A percentile compares a stretch with the other conserved stretches of the same genome.
phyloP scores from a whole-genome alignment of 345 rosid species.

The Eucalyptus lansdowneana region DNA sequence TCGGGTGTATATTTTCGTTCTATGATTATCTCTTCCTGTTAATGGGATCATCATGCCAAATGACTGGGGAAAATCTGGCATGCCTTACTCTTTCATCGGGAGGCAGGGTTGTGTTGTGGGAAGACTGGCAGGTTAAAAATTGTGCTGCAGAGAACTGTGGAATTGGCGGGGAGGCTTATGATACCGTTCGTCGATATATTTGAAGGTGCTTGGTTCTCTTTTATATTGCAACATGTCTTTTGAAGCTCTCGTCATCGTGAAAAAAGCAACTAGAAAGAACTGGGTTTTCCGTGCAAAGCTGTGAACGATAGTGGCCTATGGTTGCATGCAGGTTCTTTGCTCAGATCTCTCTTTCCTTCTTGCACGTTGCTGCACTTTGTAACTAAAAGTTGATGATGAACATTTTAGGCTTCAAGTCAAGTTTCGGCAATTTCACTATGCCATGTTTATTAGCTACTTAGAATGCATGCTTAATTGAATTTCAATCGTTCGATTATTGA shows the following conservation, averaged over 20 bases:
- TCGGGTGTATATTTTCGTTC: slow-evolving; percentile 1
- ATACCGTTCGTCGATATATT: slow-evolving; percentile 69
- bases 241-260: slow-evolving; percentile 77
- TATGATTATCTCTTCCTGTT: slow-evolving; percentile 24
- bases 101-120: slow-evolving; percentile 71
- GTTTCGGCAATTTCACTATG: not conserved
- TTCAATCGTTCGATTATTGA: not conserved
- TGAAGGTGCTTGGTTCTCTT: slow-evolving; percentile 76
- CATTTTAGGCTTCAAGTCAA: not conserved
- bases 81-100: slow-evolving; percentile 84
- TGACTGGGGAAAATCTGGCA: not conserved
- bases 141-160: slow-evolving; percentile 48
- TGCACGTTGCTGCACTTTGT: not conserved
- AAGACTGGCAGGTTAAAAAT: slow-evolving; percentile 42
- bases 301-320: slow-evolving; percentile 83
- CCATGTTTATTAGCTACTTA: not conserved
- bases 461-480: not conserved
- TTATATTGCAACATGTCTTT: slow-evolving; percentile 84
- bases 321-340: slow-evolving; percentile 60
- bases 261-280: slow-evolving; percentile 92
- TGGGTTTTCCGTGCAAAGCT: slow-evolving; percentile 93
- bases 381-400: not conserved
- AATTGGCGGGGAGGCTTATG: slow-evolving; percentile 60
- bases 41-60: not conserved
- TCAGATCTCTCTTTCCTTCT: not conserved